Conservation (phyloP, 495 filamentous ascomycete genomes). For the Penicillium argentinense region DNA sequence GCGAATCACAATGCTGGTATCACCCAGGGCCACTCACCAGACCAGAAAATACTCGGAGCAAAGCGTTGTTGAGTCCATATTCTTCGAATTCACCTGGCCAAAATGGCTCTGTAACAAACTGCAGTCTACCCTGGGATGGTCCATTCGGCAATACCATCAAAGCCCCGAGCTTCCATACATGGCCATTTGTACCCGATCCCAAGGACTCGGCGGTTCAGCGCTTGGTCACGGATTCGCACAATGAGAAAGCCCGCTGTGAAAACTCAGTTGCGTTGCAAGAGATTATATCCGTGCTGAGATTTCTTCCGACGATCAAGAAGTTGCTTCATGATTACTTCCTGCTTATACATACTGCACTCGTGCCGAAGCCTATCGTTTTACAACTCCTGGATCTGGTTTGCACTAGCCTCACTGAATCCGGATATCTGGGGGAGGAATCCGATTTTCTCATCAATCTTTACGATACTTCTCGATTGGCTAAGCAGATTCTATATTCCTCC, state of each 20-base stretch:
- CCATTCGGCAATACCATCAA: background rate
- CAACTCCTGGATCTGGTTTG: slow-evolving; percentile 6
- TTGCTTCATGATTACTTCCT: slow-evolving; percentile 14
- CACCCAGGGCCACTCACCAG: slow-evolving; percentile 21
- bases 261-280: slow-evolving; percentile 15
- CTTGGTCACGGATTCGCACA: slow-evolving; percentile 1
- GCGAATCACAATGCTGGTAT: slow-evolving; percentile 17
- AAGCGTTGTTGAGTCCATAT: background rate
- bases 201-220: slow-evolving; percentile 2
- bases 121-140: background rate
- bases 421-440: background rate
- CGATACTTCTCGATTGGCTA: slow-evolving; percentile 1
- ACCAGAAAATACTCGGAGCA: background rate
- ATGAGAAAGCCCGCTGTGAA: slow-evolving; percentile 5
- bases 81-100: background rate
- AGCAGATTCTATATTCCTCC: slow-evolving; percentile 9
- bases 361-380: slow-evolving; percentile 15
- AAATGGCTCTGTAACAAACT: background rate
- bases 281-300: slow-evolving; percentile 13
- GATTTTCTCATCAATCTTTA: background rate
- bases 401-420: slow-evolving; percentile 6
- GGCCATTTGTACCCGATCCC: slow-evolving; percentile 19
- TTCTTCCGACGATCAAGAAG: slow-evolving; percentile 18
- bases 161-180: slow-evolving; percentile 15
- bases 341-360: slow-evolving; percentile 9